Conservation (phyloP, 805 yeast species). For the Suhomyces xylopsoci region DNA sequence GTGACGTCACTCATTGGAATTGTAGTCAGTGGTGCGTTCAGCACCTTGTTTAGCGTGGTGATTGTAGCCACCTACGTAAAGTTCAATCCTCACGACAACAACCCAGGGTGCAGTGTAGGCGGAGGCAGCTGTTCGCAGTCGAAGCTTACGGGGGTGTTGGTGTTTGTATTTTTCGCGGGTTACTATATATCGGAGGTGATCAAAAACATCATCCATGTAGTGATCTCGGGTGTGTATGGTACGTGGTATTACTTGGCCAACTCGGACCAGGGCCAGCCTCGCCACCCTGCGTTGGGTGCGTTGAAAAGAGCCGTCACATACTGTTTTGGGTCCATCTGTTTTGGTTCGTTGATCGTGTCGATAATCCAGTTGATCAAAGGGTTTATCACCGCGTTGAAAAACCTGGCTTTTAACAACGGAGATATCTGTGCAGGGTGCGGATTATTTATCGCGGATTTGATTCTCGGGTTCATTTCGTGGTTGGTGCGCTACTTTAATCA, state of each 20-base stretch:
- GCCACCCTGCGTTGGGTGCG: slow-evolving; percentile 76
- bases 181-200: slow-evolving; percentile 80
- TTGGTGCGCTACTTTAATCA: slow-evolving; percentile 80
- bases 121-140: slow-evolving; percentile 53
- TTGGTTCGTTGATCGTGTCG: slow-evolving; percentile 74
- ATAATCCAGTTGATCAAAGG: slow-evolving; percentile 66
- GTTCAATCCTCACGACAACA: slow-evolving; percentile 55
- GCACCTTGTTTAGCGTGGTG: slow-evolving; percentile 62
- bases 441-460: slow-evolving; percentile 52
- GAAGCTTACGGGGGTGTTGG: slow-evolving; percentile 64
- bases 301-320: slow-evolving; percentile 76
- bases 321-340: slow-evolving; percentile 87
- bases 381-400: slow-evolving; percentile 49
- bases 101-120: slow-evolving; percentile 53
- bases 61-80: slow-evolving; percentile 77
- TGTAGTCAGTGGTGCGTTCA: slow-evolving; percentile 57
- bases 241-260: slow-evolving; percentile 84
- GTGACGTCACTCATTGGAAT: slow-evolving; percentile 60
- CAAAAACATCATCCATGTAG: slow-evolving; percentile 74
- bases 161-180: slow-evolving; percentile 78
- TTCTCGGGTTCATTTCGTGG: slow-evolving; percentile 72
- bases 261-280: slow-evolving; percentile 77
- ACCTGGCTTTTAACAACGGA: slow-evolving; percentile 49
- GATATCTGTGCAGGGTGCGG: slow-evolving; percentile 52
- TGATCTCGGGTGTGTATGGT: slow-evolving; percentile 82